Evolutionary conservation across 257 asterid species (phyloP).

Genomic region (Solanum paucissectum): DNA sequence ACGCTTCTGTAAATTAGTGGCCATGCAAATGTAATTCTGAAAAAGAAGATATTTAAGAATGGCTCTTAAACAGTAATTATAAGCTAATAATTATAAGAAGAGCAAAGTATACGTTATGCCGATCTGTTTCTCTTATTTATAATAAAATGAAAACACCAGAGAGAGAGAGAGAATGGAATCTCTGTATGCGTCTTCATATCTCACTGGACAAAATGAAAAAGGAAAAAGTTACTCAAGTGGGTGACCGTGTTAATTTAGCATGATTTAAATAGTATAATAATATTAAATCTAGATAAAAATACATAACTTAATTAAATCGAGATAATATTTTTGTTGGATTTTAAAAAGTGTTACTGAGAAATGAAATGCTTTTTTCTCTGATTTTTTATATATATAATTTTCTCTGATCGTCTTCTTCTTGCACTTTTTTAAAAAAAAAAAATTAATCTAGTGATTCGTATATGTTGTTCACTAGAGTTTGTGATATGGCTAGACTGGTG

Average conservation of each 20-base stretch:
- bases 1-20: conserved; percentile 2
- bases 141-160: background rate
- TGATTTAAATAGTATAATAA: background rate
- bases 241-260: background rate
- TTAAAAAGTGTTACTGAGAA: background rate
- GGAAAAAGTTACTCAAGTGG: background rate
- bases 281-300: background rate
- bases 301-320: background rate
- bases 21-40: background rate
- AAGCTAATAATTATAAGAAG: background rate
- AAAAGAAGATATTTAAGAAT: background rate
- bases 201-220: background rate
- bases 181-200: background rate
- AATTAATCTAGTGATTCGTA: background rate
- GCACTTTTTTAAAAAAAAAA: background rate
- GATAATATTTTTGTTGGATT: background rate
- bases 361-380: background rate
- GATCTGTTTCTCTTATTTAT: background rate
- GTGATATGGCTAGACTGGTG: background rate
- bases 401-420: background rate
- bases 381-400: background rate
- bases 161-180: background rate
- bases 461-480: background rate
- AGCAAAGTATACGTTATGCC: background rate
- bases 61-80: background rate